A percentile compares a stretch with the other conserved stretches of the same genome.
These are phyloP conservation scores for Alternaria rosae DNA, from an alignment of 2,329 filamentous ascomycete species.

Conservation along the genomic window DNA sequence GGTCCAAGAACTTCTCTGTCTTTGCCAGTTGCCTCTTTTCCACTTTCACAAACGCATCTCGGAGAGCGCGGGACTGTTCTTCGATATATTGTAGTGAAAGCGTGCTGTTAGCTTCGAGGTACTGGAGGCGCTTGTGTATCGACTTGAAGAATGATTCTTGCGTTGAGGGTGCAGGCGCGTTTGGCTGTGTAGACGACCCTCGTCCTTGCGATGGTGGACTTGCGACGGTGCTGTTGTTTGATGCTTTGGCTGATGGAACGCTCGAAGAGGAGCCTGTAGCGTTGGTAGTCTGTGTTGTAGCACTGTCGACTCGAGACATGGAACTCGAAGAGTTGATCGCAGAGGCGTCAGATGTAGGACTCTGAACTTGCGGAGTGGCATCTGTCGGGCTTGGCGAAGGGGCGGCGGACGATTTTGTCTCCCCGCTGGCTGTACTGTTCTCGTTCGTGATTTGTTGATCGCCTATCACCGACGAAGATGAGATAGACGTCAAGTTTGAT, in stretches of 20 bases:
- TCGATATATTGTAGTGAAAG: slow-evolving; percentile 95
- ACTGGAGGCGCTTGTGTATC: slow-evolving; percentile 88
- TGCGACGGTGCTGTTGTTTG: slow-evolving; percentile 28
- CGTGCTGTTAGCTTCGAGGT: slow-evolving; percentile 91
- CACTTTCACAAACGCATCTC: slow-evolving; percentile 84
- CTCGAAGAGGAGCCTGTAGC: slow-evolving; percentile 20
- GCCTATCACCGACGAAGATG: background rate
- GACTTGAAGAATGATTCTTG: slow-evolving; percentile 99
- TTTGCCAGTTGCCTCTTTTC: slow-evolving; percentile 89
- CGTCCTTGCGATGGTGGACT: slow-evolving; percentile 29
- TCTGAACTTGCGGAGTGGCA: slow-evolving; percentile 3
- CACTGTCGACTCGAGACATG: slow-evolving; percentile 14
- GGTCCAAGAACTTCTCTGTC: slow-evolving; percentile 79
- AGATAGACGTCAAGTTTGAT: background rate
- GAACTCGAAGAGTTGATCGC: slow-evolving; percentile 6
- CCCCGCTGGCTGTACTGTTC: background rate
- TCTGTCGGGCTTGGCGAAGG: slow-evolving; percentile 1
- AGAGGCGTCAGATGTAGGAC: slow-evolving; percentile 9
- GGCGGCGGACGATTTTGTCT: background rate
- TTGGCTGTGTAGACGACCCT: slow-evolving; percentile 54
- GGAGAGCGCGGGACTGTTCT: slow-evolving; percentile 88
- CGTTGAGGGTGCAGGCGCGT: slow-evolving; percentile 75
- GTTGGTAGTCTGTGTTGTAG: slow-evolving; percentile 16
- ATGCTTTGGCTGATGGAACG: slow-evolving; percentile 17
- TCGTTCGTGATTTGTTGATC: background rate